phyloP scores from a whole-genome alignment of 371 early-diverging fungal genomes.

The Mucor circinelloides region DNA sequence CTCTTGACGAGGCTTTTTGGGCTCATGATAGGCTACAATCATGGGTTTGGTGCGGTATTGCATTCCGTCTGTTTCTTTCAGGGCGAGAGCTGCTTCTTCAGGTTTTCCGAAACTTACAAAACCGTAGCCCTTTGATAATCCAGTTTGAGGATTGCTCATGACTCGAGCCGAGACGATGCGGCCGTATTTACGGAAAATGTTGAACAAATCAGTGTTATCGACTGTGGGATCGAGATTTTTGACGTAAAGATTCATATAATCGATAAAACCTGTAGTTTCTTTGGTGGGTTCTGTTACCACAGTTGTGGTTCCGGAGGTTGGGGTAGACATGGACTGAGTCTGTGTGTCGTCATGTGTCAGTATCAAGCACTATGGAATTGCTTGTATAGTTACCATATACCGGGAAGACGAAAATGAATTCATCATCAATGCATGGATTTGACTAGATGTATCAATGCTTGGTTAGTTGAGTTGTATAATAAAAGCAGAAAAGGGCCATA shows the following conservation, averaged over 20 bases:
- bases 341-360: background rate
- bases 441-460: background rate
- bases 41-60: conserved; percentile 32
- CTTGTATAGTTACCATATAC: background rate
- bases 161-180: conserved; percentile 52
- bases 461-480: background rate
- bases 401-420: background rate
- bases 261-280: conserved; percentile 19
- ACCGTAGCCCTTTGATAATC: conserved; percentile 49
- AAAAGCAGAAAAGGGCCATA: background rate
- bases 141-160: conserved; percentile 46
- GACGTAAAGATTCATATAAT: conserved; percentile 45
- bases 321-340: conserved; percentile 5
- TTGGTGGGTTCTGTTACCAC: background rate
- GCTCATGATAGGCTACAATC: conserved; percentile 50
- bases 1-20: conserved; percentile 43
- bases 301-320: background rate
- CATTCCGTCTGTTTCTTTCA: conserved; percentile 41
- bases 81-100: conserved; percentile 42
- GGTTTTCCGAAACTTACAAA: conserved; percentile 47
- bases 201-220: conserved; percentile 41
- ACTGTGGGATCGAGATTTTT: conserved; percentile 48
- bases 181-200: conserved; percentile 45
- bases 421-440: conserved; percentile 7
- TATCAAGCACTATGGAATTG: background rate